Conservation (phyloP, 305 asterid genomes). For the Fraxinus latifolia region DNA sequence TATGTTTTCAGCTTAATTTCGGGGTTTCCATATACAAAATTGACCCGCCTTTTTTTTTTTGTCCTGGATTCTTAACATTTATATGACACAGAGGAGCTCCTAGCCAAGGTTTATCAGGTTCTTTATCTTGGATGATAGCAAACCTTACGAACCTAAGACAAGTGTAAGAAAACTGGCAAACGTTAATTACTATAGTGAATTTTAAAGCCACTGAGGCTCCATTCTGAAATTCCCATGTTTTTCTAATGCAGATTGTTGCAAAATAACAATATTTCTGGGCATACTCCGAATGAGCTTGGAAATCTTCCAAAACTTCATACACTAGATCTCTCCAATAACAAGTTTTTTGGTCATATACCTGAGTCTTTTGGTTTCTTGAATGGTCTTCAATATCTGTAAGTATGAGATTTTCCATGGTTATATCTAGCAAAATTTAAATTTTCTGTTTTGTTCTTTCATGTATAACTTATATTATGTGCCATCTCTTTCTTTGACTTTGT, state of each 20-base stretch:
- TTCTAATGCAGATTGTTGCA: constrained; percentile 58
- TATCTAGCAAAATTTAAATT: neutral
- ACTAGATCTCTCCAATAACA: constrained; percentile 81
- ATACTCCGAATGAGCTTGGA: constrained; percentile 75
- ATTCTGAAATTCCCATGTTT: neutral
- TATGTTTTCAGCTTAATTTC: neutral
- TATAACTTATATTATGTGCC: neutral
- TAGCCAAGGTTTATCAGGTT: constrained; percentile 88
- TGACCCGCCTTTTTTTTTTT: neutral
- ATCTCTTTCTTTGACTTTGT: constrained; percentile 30
- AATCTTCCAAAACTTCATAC: constrained; percentile 75
- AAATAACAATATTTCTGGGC: constrained; percentile 77
- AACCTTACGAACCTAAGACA: constrained; percentile 89
- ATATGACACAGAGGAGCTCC: constrained; percentile 70
- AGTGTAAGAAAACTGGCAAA: constrained; percentile 51
- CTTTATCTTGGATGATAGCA: constrained; percentile 68
- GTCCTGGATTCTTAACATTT: constrained; percentile 6
- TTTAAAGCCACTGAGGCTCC: neutral
- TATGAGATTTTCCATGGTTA: neutral
- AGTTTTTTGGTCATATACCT: constrained; percentile 60
- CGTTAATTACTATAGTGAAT: neutral
- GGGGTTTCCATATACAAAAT: neutral
- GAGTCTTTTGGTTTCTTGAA: constrained; percentile 61
- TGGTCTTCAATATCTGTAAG: constrained; percentile 81
- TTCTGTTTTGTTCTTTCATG: neutral